Conservation (phyloP, 140 eudicot genomes). For the Bidens hawaiensis region DNA sequence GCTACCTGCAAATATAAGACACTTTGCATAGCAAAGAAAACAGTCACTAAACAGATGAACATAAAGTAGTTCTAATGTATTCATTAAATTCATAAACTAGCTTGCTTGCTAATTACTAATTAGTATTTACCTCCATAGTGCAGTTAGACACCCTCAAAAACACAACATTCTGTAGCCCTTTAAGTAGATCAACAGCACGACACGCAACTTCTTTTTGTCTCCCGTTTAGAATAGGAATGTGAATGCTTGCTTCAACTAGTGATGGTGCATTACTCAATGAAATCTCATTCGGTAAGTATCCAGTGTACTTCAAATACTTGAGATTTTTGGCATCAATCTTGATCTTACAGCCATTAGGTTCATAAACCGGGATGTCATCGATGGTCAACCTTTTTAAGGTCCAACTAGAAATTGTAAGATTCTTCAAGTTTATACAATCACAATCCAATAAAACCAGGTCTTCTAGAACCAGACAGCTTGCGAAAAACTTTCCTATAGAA, state of each 20-base stretch:
- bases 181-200: conserved; percentile 43
- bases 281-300: conserved; percentile 46
- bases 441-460: conserved; percentile 48
- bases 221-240: conserved; percentile 35
- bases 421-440: conserved; percentile 42
- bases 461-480: conserved; percentile 45
- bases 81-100: no score
- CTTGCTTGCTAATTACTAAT: no score
- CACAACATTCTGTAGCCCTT: conserved; percentile 33
- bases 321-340: conserved; percentile 36
- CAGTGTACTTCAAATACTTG: conserved; percentile 28
- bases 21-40: conserved; percentile 27
- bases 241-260: conserved; percentile 33
- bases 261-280: conserved; percentile 30
- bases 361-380: conserved; percentile 42
- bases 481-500: conserved; percentile 35
- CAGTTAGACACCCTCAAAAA: conserved; percentile 33
- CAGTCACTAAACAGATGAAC: background rate
- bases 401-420: conserved; percentile 30
- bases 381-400: conserved; percentile 35
- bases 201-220: conserved; percentile 34
- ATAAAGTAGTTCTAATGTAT: no score
- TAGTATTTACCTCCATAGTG: conserved; percentile 64
- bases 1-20: conserved; percentile 46
- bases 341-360: conserved; percentile 34